Evolutionary conservation across 352 stramenopile species (phyloP).

Genomic region (Phytophthora hybrid): DNA sequence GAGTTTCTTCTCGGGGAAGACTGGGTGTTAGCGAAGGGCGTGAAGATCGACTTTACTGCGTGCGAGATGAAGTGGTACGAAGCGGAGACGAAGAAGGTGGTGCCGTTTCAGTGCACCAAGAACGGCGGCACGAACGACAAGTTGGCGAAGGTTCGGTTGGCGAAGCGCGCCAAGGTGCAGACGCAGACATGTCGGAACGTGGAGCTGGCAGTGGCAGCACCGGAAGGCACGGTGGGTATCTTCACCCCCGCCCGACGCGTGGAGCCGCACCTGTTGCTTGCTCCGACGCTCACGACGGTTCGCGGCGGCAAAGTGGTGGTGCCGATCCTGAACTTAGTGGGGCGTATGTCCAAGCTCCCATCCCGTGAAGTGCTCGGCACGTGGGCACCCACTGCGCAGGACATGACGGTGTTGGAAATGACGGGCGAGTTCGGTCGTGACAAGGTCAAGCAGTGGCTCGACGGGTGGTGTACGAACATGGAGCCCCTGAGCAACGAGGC

Average conservation of each 20-base stretch:
- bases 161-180: background rate
- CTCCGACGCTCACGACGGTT: conserved; percentile 13
- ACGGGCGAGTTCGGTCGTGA: background rate
- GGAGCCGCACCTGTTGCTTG: conserved; percentile 8
- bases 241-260: background rate
- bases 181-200: conserved; percentile 5
- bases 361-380: conserved; percentile 1
- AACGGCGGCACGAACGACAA: background rate
- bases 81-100: background rate
- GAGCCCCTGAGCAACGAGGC: background rate
- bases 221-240: conserved; percentile 4
- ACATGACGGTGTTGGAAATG: background rate
- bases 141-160: background rate
- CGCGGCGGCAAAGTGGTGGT: background rate
- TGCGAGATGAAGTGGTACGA: background rate
- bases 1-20: background rate
- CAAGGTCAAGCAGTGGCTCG: background rate
- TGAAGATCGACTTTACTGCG: background rate
- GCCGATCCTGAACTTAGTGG: conserved; percentile 7
- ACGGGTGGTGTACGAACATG: background rate
- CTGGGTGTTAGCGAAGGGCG: background rate
- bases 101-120: background rate
- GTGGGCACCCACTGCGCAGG: background rate
- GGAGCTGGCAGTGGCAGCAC: conserved; percentile 7
- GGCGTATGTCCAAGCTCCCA: background rate